These are phyloP conservation scores for Cytospora paraplurivora DNA, from an alignment of 2,329 filamentous ascomycete species.

Conservation along the genomic window DNA sequence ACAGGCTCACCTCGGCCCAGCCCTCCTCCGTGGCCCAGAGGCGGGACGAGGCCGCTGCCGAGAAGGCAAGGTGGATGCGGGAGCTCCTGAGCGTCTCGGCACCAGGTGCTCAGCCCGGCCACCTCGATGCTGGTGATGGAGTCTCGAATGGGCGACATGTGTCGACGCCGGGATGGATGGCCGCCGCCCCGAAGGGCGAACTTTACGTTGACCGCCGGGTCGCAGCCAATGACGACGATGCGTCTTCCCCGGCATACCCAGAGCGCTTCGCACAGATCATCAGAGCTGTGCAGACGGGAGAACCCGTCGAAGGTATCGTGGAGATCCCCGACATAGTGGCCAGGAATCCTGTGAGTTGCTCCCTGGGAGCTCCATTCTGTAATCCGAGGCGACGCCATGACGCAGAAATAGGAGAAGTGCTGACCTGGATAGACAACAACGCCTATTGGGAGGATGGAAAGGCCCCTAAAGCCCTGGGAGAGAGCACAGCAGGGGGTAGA, in stretches of 20 bases:
- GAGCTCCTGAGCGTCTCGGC: slow-evolving; percentile 8
- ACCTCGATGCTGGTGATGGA: neutral
- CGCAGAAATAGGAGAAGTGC: neutral
- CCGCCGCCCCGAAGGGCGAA: slow-evolving; percentile 51
- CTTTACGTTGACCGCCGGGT: slow-evolving; percentile 47
- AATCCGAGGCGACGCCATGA: neutral
- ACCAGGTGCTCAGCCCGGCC: neutral
- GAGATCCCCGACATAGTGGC: slow-evolving; percentile 82
- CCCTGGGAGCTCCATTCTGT: neutral
- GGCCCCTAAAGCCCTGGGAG: slow-evolving; percentile 76
- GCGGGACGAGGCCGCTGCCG: slow-evolving; percentile 14
- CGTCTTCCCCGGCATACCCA: slow-evolving; percentile 63
- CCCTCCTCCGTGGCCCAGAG: neutral
- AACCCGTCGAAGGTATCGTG: slow-evolving; percentile 83
- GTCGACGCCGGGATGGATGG: slow-evolving; percentile 47
- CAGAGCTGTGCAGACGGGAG: slow-evolving; percentile 78
- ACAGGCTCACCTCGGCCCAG: slow-evolving; percentile 28
- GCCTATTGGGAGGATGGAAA: slow-evolving; percentile 50
- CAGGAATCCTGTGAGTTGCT: slow-evolving; percentile 62
- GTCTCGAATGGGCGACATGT: slow-evolving; percentile 11
- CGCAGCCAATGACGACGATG: slow-evolving; percentile 28
- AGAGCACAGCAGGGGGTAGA: slow-evolving; percentile 44
- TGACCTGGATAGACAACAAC: slow-evolving; percentile 44
- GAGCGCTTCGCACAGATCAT: slow-evolving; percentile 84
- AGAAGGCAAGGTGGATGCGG: slow-evolving; percentile 24